Conservation (phyloP, 345 rosid genomes). For the Gossypium bickii region DNA sequence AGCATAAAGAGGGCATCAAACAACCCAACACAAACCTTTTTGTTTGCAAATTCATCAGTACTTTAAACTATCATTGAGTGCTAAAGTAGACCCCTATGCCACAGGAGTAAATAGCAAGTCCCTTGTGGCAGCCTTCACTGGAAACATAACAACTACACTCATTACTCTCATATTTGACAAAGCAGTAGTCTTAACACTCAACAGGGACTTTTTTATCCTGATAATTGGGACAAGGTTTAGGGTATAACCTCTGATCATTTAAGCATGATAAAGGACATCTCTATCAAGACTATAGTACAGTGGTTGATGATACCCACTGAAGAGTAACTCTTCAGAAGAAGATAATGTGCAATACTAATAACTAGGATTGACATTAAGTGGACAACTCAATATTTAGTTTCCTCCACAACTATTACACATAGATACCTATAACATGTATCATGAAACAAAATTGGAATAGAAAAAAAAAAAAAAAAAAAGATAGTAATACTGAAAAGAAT, state of each 20-base stretch:
- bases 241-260: neutral
- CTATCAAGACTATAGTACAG: slow-evolving; percentile 4
- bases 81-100: neutral
- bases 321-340: neutral
- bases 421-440: neutral
- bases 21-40: neutral
- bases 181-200: neutral
- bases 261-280: neutral
- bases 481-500: slow-evolving; percentile 2
- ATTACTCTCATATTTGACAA: neutral
- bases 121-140: neutral
- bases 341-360: neutral
- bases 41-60: neutral
- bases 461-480: too few relatives aligned
- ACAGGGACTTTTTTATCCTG: neutral
- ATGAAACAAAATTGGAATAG: neutral
- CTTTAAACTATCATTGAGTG: neutral
- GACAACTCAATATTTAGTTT: neutral
- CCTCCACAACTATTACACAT: neutral
- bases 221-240: neutral
- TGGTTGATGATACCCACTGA: neutral
- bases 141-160: neutral
- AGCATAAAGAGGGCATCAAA: neutral
- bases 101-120: neutral
- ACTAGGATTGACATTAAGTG: neutral